Evolutionary conservation across 805 yeast species (phyloP).

Genomic region (Zygoascus flipseniorum): DNA sequence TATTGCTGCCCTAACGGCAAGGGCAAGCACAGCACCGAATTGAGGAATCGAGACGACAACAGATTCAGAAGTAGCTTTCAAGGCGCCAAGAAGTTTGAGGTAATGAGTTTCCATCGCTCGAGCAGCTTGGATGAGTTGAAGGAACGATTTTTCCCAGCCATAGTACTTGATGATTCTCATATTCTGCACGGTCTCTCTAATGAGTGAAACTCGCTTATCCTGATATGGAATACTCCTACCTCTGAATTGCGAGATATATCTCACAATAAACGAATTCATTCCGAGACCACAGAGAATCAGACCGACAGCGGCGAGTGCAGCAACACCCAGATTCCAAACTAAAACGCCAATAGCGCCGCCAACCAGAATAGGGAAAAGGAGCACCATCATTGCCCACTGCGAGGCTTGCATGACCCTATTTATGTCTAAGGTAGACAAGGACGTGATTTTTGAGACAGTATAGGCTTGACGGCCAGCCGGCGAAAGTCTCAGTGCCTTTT

Average conservation of each 20-base stretch:
- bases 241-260: slow-evolving; percentile 42
- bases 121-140: slow-evolving; percentile 38
- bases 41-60: slow-evolving; percentile 57
- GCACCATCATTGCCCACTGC: slow-evolving; percentile 51
- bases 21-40: slow-evolving; percentile 57
- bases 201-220: slow-evolving; percentile 59
- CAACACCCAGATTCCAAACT: slow-evolving; percentile 53
- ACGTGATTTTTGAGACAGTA: slow-evolving; percentile 57
- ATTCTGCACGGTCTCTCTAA: slow-evolving; percentile 70
- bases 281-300: slow-evolving; percentile 26
- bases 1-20: slow-evolving; percentile 39
- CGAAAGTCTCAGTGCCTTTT: slow-evolving; percentile 51
- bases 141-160: slow-evolving; percentile 79
- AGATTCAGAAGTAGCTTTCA: slow-evolving; percentile 58
- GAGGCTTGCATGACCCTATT: slow-evolving; percentile 64
- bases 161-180: slow-evolving; percentile 77
- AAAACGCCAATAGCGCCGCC: slow-evolving; percentile 50
- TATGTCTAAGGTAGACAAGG: slow-evolving; percentile 63
- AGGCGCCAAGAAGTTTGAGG: slow-evolving; percentile 53
- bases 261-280: slow-evolving; percentile 23
- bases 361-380: slow-evolving; percentile 52
- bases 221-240: slow-evolving; percentile 46
- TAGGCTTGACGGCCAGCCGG: slow-evolving; percentile 43
- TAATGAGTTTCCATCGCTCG: slow-evolving; percentile 52
- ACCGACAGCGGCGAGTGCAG: slow-evolving; percentile 56